phyloP scores from a whole-genome alignment of 768 basidiomycete genomes.

The Auricularia auricula-judae region DNA sequence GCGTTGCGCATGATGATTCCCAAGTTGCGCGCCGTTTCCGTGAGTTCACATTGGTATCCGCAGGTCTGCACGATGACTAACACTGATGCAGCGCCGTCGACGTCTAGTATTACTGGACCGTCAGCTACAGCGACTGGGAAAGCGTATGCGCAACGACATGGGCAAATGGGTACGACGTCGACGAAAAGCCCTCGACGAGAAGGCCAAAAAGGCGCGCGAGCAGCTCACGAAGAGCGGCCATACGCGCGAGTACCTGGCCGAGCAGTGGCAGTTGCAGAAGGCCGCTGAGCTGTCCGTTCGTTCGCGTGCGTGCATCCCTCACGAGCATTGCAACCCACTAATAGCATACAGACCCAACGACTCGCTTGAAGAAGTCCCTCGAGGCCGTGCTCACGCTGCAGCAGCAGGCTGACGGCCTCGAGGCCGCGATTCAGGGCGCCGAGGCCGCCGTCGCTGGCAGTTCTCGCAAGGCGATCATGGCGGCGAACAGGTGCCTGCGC shows the following conservation, averaged over 20 bases:
- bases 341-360: constrained; percentile 3
- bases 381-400: constrained; percentile 22
- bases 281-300: constrained; percentile 19
- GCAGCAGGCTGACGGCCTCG: constrained; percentile 15
- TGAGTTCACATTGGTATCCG: background rate
- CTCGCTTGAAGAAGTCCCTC: constrained; percentile 22
- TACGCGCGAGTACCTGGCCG: constrained; percentile 10
- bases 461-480: background rate
- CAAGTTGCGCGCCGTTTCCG: constrained; percentile 7
- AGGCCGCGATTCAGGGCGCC: constrained; percentile 13
- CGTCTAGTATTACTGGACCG: constrained; percentile 26
- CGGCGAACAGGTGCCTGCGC: background rate
- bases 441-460: constrained; percentile 5
- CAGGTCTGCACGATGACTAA: background rate
- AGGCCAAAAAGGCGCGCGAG: constrained; percentile 8
- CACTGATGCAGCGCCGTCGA: constrained; percentile 11
- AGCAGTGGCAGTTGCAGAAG: constrained; percentile 25
- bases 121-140: constrained; percentile 17
- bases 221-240: constrained; percentile 13
- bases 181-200: constrained; percentile 8
- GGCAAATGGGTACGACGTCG: constrained; percentile 22
- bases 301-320: constrained; percentile 16
- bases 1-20: constrained; percentile 24
- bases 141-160: constrained; percentile 18
- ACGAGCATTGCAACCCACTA: background rate